Conservation (phyloP, 441 rosid genomes). For the Erysimum cheiri region DNA sequence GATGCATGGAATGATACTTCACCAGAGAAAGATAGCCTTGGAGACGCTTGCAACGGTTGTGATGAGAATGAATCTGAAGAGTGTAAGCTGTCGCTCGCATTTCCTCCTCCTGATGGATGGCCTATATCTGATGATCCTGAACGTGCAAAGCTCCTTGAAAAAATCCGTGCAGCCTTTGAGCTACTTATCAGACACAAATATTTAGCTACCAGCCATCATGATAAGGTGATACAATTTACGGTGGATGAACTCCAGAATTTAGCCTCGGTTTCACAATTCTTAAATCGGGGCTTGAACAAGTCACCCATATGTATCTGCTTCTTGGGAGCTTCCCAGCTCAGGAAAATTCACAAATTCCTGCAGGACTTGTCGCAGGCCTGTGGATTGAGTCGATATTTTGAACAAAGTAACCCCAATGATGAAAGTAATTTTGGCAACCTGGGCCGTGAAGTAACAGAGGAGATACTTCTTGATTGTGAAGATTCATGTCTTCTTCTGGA, state of each 20-base stretch:
- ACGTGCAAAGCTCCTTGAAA: slow-evolving; percentile 80
- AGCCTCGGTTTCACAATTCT: slow-evolving; percentile 65
- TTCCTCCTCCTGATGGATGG: slow-evolving; percentile 61
- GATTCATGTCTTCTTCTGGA: slow-evolving; percentile 64
- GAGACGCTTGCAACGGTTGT: slow-evolving; percentile 49
- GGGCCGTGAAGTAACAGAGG: slow-evolving; percentile 56
- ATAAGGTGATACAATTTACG: slow-evolving; percentile 75
- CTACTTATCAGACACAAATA: slow-evolving; percentile 73
- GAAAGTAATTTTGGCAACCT: slow-evolving; percentile 50
- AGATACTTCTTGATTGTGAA: slow-evolving; percentile 68
- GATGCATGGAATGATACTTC: slow-evolving; percentile 84
- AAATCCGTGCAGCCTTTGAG: slow-evolving; percentile 66
- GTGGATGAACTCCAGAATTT: slow-evolving; percentile 76
- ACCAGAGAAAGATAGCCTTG: slow-evolving; percentile 60
- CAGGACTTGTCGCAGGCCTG: slow-evolving; percentile 84
- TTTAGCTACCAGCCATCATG: slow-evolving; percentile 79
- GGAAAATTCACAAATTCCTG: slow-evolving; percentile 81
- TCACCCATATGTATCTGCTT: slow-evolving; percentile 81
- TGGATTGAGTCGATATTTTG: slow-evolving; percentile 74
- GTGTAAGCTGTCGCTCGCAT: slow-evolving; percentile 43
- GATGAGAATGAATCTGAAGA: slow-evolving; percentile 55
- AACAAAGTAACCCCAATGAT: slow-evolving; percentile 54
- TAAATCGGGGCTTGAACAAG: slow-evolving; percentile 64
- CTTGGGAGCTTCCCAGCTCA: slow-evolving; percentile 79
- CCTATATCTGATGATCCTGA: slow-evolving; percentile 78